Base-by-base conservation (phyloP, 345 rosid genomes). In the Hypericum androsaemum region DNA sequence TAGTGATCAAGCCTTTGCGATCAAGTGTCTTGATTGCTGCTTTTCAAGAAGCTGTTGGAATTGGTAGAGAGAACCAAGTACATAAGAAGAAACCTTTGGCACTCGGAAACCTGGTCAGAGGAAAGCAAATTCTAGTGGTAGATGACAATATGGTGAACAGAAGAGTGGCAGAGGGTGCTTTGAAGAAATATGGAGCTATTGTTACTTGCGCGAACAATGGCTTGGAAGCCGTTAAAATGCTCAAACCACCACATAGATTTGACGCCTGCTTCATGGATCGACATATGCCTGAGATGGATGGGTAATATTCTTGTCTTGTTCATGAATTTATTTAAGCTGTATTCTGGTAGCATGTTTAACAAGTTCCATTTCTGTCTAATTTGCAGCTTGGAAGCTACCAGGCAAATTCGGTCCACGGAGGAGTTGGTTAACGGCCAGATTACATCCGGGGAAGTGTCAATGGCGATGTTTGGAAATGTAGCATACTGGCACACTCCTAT, bases 271-370 rank as follows among this genome's bases (percentile, higher is more conserved):
- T 90, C 74, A 90, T 90, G 96, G 98, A 90, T 68, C 76, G 83
- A 69, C 88, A 88, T 59, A 90, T 90, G 98, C 98, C 98, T 28
- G 98, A 81, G 73, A 81, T 87, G 83, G 95, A 90, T 38, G 98
- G 96, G 98, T 90, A 82, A 63, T 41, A 13, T 6, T 46, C 50
- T n/a, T 7, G 3, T 14, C 8, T 5, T 14, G 22, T 17, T 14
- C 1, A 13, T 12, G 22, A 22, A 22, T 22, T 22, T 22, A 4
- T 22, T 22, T 22, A 22, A 22, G 32, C 32, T 22, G 1, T 22
- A 22, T 22, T 22, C 32, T 22, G 1, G 4, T 22, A 22, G 32
- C 32, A 22, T 22, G 32, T 22, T 53, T 43, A 5, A 17, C 13
- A 41, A 38, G 35, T 36, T 54, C 28, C 52, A 43, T 8, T 8